phyloP scores from a whole-genome alignment of 2,329 filamentous ascomycete species.

The Pseudocercospora crystallina region DNA sequence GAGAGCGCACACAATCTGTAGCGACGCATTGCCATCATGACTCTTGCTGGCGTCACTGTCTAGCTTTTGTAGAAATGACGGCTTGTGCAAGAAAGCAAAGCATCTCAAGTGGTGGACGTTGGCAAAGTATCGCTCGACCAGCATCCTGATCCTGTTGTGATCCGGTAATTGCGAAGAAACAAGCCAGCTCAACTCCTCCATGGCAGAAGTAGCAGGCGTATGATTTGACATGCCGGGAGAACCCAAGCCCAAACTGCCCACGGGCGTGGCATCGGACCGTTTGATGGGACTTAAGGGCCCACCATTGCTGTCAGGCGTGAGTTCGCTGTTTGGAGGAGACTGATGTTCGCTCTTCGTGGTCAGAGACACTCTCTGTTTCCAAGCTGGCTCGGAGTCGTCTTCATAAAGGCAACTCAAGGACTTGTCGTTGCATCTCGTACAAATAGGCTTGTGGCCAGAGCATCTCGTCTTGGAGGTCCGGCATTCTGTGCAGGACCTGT shows the following conservation, averaged over 20 bases:
- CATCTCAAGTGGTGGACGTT: constrained; percentile 27
- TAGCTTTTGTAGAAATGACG: constrained; percentile 25
- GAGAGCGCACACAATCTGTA: constrained; percentile 26
- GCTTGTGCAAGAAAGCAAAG: constrained; percentile 28
- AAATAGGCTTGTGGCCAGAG: constrained; percentile 25
- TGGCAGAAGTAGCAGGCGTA: constrained; percentile 5
- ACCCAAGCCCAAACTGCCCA: constrained; percentile 13
- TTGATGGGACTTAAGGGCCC: constrained; percentile 8
- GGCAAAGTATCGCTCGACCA: constrained; percentile 27
- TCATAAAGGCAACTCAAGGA: constrained; percentile 23
- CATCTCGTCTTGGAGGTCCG: constrained; percentile 25
- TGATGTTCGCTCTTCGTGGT: constrained; percentile 9
- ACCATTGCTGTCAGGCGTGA: constrained; percentile 12
- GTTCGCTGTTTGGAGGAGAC: constrained; percentile 9
- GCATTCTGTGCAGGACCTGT: constrained; percentile 24
- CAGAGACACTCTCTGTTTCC: constrained; percentile 25
- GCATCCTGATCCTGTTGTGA: constrained; percentile 17
- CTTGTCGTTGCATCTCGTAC: constrained; percentile 24
- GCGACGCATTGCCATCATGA: constrained; percentile 22
- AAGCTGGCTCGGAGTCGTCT: constrained; percentile 26
- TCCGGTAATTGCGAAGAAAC: constrained; percentile 19
- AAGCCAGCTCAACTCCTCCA: constrained; percentile 22
- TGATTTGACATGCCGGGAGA: constrained; percentile 13
- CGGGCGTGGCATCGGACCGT: constrained; percentile 18
- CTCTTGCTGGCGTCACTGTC: constrained; percentile 23